Base-by-base conservation (phyloP, 192 early-diverging fungal genomes). In the Diversispora eburnea region DNA sequence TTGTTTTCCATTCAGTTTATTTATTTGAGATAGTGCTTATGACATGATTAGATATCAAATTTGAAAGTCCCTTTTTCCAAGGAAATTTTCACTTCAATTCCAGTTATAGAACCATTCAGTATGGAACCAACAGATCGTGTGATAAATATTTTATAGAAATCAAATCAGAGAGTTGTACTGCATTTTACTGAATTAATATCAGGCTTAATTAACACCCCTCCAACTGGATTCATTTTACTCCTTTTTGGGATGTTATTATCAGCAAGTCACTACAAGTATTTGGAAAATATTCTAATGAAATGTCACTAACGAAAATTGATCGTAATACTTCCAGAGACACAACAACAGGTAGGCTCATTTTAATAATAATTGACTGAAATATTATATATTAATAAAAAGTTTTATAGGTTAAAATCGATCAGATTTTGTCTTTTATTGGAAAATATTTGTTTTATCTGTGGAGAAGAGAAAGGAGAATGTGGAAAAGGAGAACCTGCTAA, bases 401-500 rank as follows among this genome's bases (percentile, higher is more conserved):
- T 57, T 57, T 57, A 57, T 57, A 57, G 56, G 5, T 57, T 5
- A 57, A 57, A 57, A 57, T 57, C 10, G 19, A 57, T 3, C 56
- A 57, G 56, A 57, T 57, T 57, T 57, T 57, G 56, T 19, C 56
- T 57, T 57, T 57, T 57, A n/a, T 4, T 57, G 19, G 19, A n/a
- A 57, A 57, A 57, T 5, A 57, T 57, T 57, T 57, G 56, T 57
- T 2, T 3, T 57, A 5, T 57, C 19, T 3, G 19, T 57, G 19
- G 56, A 57, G 62, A 64, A 46, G 62, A 64, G 62, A 64, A 64
- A 41, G 41, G 41, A 64, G 62, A 64, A 64, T 1, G 1, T 41
- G 62, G 39, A 46, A 64, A 64, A 64, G 62, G 62, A 64, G 62
- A 64, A n/a, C 39, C 62, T 64, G 62, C 62, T 46, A 64, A 41